Evolutionary conservation across 805 yeast species (phyloP).

Genomic region (Yamadazyma sp.): DNA sequence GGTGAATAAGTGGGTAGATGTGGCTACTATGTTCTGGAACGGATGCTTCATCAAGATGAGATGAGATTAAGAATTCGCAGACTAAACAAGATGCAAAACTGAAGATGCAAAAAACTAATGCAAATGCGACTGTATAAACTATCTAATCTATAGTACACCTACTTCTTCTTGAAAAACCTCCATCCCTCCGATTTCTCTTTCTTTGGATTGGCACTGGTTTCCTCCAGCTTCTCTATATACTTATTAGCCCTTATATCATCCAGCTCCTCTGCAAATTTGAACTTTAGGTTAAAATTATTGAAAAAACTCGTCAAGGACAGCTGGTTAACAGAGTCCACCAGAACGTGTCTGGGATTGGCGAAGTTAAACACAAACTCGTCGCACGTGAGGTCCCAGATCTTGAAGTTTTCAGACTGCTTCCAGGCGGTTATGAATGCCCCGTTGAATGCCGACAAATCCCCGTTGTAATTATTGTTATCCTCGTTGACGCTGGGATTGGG

Average conservation of each 20-base stretch:
- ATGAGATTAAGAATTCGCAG: too few species aligned
- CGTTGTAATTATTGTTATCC: constrained; percentile 22
- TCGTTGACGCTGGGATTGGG: constrained; percentile 14
- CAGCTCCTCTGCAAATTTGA: constrained; percentile 10
- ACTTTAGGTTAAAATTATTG: constrained; percentile 21
- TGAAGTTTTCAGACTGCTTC: constrained; percentile 35
- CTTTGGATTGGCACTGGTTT: background rate
- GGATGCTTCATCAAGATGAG: constrained; percentile 74
- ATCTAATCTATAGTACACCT: too few species aligned
- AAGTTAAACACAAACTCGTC: constrained; percentile 48
- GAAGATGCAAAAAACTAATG: too few species aligned
- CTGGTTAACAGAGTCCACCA: constrained; percentile 14
- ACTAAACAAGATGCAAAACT: too few species aligned
- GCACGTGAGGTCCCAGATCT: constrained; percentile 40
- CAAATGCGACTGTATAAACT: too few species aligned
- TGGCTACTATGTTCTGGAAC: constrained; percentile 54
- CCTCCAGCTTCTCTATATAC: constrained; percentile 14
- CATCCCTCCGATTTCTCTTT: constrained; percentile 10
- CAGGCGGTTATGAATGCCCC: constrained; percentile 32
- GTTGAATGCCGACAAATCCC: constrained; percentile 32
- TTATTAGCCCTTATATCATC: constrained; percentile 22
- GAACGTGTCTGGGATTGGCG: constrained; percentile 39
- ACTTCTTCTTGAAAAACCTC: constrained; percentile 11
- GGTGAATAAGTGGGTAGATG: constrained; percentile 52
- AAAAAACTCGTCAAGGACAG: constrained; percentile 26